These are phyloP conservation scores for Cladosporium oxysporum DNA, from an alignment of 2,329 filamentous ascomycete species.

Conservation along the genomic window DNA sequence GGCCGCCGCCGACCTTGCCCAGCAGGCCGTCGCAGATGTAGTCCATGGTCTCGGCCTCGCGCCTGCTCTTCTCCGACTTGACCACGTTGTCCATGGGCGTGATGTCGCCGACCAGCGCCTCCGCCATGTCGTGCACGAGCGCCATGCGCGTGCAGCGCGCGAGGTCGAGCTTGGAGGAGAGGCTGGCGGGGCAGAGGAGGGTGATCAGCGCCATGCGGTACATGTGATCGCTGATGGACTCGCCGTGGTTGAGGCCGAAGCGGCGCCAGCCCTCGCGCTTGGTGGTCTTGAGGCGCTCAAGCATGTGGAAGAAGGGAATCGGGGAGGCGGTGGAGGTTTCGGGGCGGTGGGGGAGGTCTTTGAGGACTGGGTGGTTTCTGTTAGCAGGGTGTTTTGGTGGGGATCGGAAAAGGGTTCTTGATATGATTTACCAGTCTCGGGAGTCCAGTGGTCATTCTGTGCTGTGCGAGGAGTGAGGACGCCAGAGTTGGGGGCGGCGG, in stretches of 20 bases:
- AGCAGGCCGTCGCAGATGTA: constrained; percentile 76
- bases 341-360: constrained; percentile 61
- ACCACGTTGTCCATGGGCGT: constrained; percentile 84
- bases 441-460: constrained; percentile 42
- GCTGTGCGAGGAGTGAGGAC: constrained; percentile 22
- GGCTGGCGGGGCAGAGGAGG: constrained; percentile 79
- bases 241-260: constrained; percentile 74
- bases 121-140: constrained; percentile 95
- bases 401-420: background rate
- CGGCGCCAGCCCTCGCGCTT: constrained; percentile 95
- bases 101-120: constrained; percentile 92
- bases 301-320: constrained; percentile 88
- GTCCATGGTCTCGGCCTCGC: constrained; percentile 89
- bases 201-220: constrained; percentile 98
- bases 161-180: constrained; percentile 73
- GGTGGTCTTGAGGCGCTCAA: constrained; percentile 92
- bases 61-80: constrained; percentile 84
- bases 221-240: constrained; percentile 98
- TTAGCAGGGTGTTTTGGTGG: background rate
- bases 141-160: constrained; percentile 91
- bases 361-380: constrained; percentile 56
- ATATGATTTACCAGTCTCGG: constrained; percentile 47
- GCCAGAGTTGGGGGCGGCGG: constrained; percentile 19
- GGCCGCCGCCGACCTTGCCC: constrained; percentile 71
- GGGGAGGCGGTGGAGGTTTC: constrained; percentile 68